These are phyloP conservation scores for Solanum appendiculatum DNA, from an alignment of 257 asterid genomes.

Conservation along the genomic window DNA sequence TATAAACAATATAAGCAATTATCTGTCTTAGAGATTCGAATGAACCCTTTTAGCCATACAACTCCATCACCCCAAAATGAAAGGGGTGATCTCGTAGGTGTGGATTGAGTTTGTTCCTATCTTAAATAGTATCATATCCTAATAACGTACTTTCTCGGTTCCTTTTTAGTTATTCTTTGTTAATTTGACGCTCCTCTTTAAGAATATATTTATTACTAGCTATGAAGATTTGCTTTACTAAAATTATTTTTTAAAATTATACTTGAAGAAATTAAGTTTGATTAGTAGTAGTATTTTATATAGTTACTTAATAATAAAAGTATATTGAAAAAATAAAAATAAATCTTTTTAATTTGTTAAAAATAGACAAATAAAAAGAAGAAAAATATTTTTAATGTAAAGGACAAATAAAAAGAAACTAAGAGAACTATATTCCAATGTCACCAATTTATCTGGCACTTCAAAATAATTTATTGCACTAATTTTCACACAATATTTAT, in stretches of 20 bases:
- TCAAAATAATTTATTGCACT: background rate
- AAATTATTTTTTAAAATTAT: background rate
- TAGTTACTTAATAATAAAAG: background rate
- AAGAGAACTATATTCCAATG: background rate
- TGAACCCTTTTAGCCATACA: too few relatives aligned
- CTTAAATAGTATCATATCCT: background rate
- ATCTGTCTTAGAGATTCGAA: too few relatives aligned
- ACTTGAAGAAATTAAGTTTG: background rate
- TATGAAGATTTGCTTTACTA: background rate
- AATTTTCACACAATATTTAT: background rate
- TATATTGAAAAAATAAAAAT: background rate
- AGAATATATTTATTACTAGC: background rate
- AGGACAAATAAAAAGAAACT: background rate
- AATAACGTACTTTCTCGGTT: accelerated
- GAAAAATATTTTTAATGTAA: background rate
- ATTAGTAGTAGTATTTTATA: background rate
- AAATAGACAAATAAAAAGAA: background rate
- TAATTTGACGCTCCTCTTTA: accelerated
- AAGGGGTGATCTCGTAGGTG: background rate
- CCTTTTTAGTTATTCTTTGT: background rate
- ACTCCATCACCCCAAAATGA: background rate
- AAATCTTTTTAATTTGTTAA: background rate
- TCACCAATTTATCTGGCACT: background rate
- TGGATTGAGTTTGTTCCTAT: background rate
- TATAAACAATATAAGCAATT: too few relatives aligned